A percentile compares a stretch with the other conserved stretches of the same genome.
phyloP scores from a whole-genome alignment of 1,284 basidiomycete genomes.

The Omphalotus olearius region DNA sequence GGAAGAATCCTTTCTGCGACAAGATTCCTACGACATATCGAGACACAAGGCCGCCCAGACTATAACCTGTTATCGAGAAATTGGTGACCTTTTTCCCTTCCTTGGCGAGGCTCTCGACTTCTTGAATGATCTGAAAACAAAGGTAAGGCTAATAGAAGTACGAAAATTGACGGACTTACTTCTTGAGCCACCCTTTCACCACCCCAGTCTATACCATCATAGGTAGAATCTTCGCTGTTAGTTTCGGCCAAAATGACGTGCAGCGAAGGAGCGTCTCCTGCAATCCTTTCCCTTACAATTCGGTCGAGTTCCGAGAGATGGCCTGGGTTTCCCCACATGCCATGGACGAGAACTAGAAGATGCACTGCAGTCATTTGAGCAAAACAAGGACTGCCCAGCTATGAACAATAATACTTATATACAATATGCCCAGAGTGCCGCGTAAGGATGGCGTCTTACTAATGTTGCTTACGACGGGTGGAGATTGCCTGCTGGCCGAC shows the following conservation, averaged over 20 bases:
- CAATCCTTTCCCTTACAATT: slow-evolving; percentile 16
- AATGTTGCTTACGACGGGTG: too few species aligned
- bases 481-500: too few species aligned
- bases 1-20: slow-evolving; percentile 66
- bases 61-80: slow-evolving; percentile 78
- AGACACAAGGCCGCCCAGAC: slow-evolving; percentile 75
- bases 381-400: too few species aligned
- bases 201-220: slow-evolving; percentile 65
- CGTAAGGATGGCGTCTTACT: too few species aligned
- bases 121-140: slow-evolving; percentile 41
- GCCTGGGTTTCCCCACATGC: slow-evolving; percentile 9
- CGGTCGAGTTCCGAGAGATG: slow-evolving; percentile 12
- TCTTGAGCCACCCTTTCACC: slow-evolving; percentile 63
- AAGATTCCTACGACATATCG: slow-evolving; percentile 78
- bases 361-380: background rate
- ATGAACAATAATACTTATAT: too few species aligned
- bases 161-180: slow-evolving; percentile 31
- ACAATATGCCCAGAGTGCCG: too few species aligned
- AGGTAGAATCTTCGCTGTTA: slow-evolving; percentile 50
- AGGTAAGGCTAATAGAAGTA: background rate
- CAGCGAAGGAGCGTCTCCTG: slow-evolving; percentile 1
- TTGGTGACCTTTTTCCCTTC: slow-evolving; percentile 53
- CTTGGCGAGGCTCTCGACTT: slow-evolving; percentile 47
- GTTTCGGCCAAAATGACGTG: slow-evolving; percentile 37
- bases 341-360: slow-evolving; percentile 9